Evolutionary conservation across 805 yeast species (phyloP), one percentile per base, ranked within the genome.

Genomic region (Isabelozyma pseudorhagii): DNA sequence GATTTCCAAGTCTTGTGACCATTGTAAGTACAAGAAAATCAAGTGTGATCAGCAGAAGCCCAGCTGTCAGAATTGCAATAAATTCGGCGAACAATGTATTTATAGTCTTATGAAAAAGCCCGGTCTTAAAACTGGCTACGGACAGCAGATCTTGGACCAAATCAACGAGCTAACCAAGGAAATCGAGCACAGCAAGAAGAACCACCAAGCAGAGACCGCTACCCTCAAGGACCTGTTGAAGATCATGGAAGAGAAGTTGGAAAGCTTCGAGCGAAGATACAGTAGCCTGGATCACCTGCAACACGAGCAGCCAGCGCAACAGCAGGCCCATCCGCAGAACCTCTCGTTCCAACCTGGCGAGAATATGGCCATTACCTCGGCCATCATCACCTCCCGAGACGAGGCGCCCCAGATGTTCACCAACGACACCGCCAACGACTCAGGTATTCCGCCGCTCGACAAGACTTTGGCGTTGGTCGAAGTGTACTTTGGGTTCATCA

Each of bases 101-200:
- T 57, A 55, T 45, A 55, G 59, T 39, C 45, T 51, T 15, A 52
- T 55, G 53, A 57, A 52, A 42, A 57, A 57, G 38, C 61, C 61
- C 3, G 61, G 61, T 8, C 44, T 57, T 13, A 52, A 51, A 15
- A 34, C 55, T 4, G 61, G 61, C 5, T 57, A 57, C 43, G 59
- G 61, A 3, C 57, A 52, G 47, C 57, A 57, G 34, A 56, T 57
- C 4, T 48, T 52, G 18, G 56, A 54, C 9, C 46, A 51, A 39
- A 50, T 57, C 14, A 29, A 31, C 14, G 48, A 44, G n/a, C 43
- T 55, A 14, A 51, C 47, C 25, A 41, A 40, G 45, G 40, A 13
- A 11, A 42, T 42, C 21, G 45, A 42, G 10, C 14, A 13, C 21
- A 28, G 38, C 34, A 43, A 42, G 36, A 48, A 36, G 13, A 34